Base-by-base conservation (phyloP, 2,329 filamentous ascomycete genomes). In the Arachnomyces sp. region DNA sequence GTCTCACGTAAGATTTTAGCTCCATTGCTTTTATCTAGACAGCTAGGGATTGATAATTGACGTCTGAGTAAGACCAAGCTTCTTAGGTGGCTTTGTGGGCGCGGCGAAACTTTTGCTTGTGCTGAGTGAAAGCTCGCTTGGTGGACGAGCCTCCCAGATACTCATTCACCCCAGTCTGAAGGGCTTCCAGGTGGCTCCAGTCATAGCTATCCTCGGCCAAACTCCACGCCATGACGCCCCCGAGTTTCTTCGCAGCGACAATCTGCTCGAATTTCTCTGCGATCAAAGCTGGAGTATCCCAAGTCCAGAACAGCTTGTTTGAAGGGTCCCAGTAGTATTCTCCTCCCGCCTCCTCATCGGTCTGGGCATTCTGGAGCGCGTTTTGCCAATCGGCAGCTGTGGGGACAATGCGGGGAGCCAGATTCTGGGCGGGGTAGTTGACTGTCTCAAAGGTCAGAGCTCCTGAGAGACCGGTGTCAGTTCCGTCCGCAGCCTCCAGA, bases 221-320 rank as follows among this genome's bases (percentile, higher is more conserved):
- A 14, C 79, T 81, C 82, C 82, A 87, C 1, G 82, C 81, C 70
- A 87, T 85, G 3, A 84, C 76, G 12, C 84, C 83, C 1, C 82
- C 82, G 0, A 87, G 57, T 1, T 64, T 59, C 53, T 73, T 70
- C 25, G 66, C 65, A 20, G 67, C 62, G 2, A 84, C 68, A 28
- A 88, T 70, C 3, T 71, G 57, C 3, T 69, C 61, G 43, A 85
- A 76, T 63, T 88, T 88, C 42, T 66, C 64, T 9, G 57, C 49
- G 37, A 88, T 79, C 9, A 77, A 68, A 6, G 68, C 66, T 0
- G 72, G 67, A 0, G 78, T 82, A 44, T 88, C 84, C 67, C 79
- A 87, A 0, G 80, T 80, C 83, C 83, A 88, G 72, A 82, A 88
- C 20, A 81, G 56, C 39, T 72, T 61, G 48, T 76, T 67, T 3